Evolutionary conservation across 2,329 filamentous ascomycete species (phyloP).

Genomic region (Aspergillus udagawae): DNA sequence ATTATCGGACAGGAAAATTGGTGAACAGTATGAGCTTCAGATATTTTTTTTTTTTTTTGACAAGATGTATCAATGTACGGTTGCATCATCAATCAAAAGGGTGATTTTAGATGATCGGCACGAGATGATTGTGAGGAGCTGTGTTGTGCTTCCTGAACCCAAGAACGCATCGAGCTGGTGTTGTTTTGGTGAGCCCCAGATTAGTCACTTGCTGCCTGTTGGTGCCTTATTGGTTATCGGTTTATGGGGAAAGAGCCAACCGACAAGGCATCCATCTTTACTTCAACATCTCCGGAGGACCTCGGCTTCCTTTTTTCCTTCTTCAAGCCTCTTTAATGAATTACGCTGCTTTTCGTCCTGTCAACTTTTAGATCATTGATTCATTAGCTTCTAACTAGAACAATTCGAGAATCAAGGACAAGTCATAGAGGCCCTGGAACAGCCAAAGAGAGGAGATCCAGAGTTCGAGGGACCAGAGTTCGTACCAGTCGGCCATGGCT

Average conservation of each 20-base stretch:
- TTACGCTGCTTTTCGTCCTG: background rate
- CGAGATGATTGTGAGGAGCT: background rate
- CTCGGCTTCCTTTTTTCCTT: background rate
- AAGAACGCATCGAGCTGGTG: background rate
- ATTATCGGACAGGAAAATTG: too few relatives aligned
- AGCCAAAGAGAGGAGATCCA: background rate
- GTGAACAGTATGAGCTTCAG: background rate
- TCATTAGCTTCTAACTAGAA: background rate
- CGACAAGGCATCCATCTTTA: background rate
- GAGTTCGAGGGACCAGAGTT: background rate
- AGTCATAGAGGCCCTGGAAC: background rate
- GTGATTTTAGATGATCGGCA: background rate
- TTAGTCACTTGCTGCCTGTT: background rate
- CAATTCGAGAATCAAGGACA: background rate
- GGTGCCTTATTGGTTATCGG: background rate
- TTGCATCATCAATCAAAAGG: background rate
- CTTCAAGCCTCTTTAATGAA: background rate
- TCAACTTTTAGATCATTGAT: background rate
- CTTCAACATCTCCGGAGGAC: background rate
- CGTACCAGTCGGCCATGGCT: slow-evolving; percentile 21
- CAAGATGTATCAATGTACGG: background rate
- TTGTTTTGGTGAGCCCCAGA: too few relatives aligned
- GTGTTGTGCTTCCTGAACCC: background rate
- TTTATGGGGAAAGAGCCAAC: background rate
- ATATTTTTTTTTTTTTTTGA: background rate